These are phyloP conservation scores for Flaveria robusta DNA, from an alignment of 129 eudicot species.

Conservation along the genomic window DNA sequence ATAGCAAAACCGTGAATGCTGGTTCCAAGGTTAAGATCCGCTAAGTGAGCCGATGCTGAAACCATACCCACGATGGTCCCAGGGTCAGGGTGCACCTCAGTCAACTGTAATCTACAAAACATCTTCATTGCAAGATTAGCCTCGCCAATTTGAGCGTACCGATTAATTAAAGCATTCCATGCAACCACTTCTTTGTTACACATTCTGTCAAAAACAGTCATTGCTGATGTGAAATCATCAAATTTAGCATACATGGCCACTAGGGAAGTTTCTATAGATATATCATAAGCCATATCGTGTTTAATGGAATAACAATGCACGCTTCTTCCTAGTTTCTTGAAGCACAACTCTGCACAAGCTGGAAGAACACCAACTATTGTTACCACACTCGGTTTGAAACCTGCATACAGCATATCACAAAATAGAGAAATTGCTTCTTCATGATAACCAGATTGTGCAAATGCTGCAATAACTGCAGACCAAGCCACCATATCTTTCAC, in stretches of 20 bases:
- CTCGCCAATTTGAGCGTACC: slow-evolving; percentile 57
- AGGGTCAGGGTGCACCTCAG: slow-evolving; percentile 52
- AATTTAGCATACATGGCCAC: slow-evolving; percentile 79
- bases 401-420: slow-evolving; percentile 55
- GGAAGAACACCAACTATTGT: slow-evolving; percentile 67
- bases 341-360: slow-evolving; percentile 54
- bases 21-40: slow-evolving; percentile 49
- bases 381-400: slow-evolving; percentile 51
- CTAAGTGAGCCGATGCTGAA: slow-evolving; percentile 50
- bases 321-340: slow-evolving; percentile 51
- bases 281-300: slow-evolving; percentile 37
- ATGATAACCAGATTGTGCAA: slow-evolving; percentile 54
- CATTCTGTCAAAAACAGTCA: slow-evolving; percentile 49
- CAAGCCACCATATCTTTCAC: slow-evolving; percentile 73
- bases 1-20: slow-evolving; percentile 51
- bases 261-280: slow-evolving; percentile 51
- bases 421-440: slow-evolving; percentile 58
- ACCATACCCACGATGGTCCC: slow-evolving; percentile 61
- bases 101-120: slow-evolving; percentile 39
- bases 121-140: slow-evolving; percentile 42
- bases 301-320: slow-evolving; percentile 63
- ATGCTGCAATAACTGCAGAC: slow-evolving; percentile 72
- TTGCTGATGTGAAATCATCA: slow-evolving; percentile 40
- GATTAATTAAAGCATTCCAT: slow-evolving; percentile 68
- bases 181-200: slow-evolving; percentile 53